These are phyloP conservation scores for Neonectria punicea DNA, from an alignment of 2,329 filamentous ascomycete genomes.

Conservation along the genomic window DNA sequence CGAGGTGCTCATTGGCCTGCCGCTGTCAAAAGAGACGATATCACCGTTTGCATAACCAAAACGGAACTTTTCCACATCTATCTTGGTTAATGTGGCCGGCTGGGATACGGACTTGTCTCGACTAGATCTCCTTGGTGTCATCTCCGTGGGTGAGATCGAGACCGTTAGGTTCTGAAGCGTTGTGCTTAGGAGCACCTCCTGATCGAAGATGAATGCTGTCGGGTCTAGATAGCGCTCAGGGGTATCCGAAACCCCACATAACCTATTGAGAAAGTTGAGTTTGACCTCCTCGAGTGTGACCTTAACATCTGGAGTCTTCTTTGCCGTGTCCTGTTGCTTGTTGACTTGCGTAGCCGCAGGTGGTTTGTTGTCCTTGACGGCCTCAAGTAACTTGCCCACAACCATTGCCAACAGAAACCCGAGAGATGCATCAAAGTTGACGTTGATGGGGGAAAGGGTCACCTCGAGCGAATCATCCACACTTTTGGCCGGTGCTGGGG, in stretches of 20 bases:
- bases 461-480: conserved; percentile 56
- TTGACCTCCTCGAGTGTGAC: conserved; percentile 61
- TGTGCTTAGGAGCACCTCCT: conserved; percentile 64
- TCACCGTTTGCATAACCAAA: conserved; percentile 72
- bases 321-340: conserved; percentile 26
- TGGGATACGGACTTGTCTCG: conserved; percentile 42
- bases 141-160: conserved; percentile 38
- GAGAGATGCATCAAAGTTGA: conserved; percentile 67
- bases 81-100: conserved; percentile 45
- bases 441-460: conserved; percentile 60
- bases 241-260: conserved; percentile 63
- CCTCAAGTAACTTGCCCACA: conserved; percentile 59
- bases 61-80: conserved; percentile 66
- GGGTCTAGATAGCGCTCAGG: conserved; percentile 57
- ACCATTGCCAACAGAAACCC: conserved; percentile 65
- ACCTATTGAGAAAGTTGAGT: conserved; percentile 65
- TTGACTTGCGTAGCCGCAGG: conserved; percentile 10
- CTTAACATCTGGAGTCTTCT: conserved; percentile 52
- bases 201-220: conserved; percentile 52
- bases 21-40: conserved; percentile 71
- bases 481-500: neutral
- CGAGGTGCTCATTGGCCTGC: conserved; percentile 67
- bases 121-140: conserved; percentile 17
- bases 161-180: conserved; percentile 57
- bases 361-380: conserved; percentile 48